Conservation (phyloP, 192 early-diverging fungal species). For the Phlyctochytrium planicorne region DNA sequence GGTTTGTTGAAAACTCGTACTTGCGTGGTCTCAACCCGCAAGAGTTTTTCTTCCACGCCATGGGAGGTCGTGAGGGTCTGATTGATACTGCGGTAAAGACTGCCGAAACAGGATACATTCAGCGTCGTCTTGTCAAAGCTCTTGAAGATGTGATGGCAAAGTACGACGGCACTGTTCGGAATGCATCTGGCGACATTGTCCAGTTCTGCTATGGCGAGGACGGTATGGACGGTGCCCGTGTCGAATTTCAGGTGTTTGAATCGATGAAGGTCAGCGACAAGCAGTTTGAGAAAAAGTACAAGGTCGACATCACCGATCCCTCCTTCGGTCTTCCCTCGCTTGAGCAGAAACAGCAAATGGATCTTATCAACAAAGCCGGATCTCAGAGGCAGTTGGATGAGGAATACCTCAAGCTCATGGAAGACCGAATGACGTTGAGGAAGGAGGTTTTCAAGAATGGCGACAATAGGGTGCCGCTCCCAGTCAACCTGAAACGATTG, state of each 20-base stretch:
- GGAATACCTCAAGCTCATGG: slow-evolving; percentile 74
- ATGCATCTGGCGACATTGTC: slow-evolving; percentile 88
- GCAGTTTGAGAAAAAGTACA: slow-evolving; percentile 76
- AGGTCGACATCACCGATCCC: slow-evolving; percentile 72
- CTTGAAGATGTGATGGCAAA: slow-evolving; percentile 97
- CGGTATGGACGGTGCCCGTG: slow-evolving; percentile 91
- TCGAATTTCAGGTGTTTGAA: slow-evolving; percentile 80
- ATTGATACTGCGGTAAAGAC: slow-evolving; percentile 99
- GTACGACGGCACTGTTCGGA: slow-evolving; percentile 96
- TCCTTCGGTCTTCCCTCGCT: slow-evolving; percentile 67
- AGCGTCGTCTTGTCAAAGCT: slow-evolving; percentile 97
- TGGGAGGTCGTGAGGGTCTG: slow-evolving; percentile 99
- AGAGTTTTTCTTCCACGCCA: slow-evolving; percentile 99
- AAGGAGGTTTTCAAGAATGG: slow-evolving; percentile 73
- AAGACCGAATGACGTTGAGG: slow-evolving; percentile 77
- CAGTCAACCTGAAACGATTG: slow-evolving; percentile 84
- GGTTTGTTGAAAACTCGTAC: slow-evolving; percentile 89
- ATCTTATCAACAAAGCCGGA: slow-evolving; percentile 71
- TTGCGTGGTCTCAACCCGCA: slow-evolving; percentile 91
- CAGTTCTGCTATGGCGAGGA: slow-evolving; percentile 99
- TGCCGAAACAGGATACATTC: slow-evolving; percentile 99
- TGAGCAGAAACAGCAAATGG: slow-evolving; percentile 70
- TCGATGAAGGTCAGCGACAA: slow-evolving; percentile 67
- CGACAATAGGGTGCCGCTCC: slow-evolving; percentile 77
- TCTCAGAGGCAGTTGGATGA: slow-evolving; percentile 74